A percentile compares a stretch with the other conserved stretches of the same genome.
phyloP scores from a whole-genome alignment of 2,329 filamentous ascomycete genomes.

The Microsporum audouinii region DNA sequence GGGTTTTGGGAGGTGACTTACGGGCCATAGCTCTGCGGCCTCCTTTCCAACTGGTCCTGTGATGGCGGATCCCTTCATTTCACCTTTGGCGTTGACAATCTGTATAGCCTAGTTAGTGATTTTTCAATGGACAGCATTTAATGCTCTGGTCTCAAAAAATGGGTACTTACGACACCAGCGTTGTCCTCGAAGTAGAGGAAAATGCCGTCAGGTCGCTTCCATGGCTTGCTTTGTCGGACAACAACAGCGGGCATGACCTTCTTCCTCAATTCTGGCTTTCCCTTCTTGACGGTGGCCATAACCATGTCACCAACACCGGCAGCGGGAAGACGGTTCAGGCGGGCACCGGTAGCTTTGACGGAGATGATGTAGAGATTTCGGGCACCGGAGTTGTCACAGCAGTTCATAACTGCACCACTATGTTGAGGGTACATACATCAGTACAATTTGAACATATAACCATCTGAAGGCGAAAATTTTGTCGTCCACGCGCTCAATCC shows the following conservation, averaged over 20 bases:
- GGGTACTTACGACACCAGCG: constrained; percentile 78
- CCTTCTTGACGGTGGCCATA: constrained; percentile 99
- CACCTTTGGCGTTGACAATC: constrained; percentile 99
- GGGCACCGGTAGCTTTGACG: constrained; percentile 96
- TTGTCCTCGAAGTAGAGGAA: constrained; percentile 99
- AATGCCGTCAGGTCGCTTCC: constrained; percentile 95
- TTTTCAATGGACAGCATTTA: background rate
- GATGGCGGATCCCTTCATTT: constrained; percentile 99
- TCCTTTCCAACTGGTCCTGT: constrained; percentile 99
- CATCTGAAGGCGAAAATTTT: background rate
- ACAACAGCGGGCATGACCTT: constrained; percentile 99
- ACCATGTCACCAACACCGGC: constrained; percentile 99
- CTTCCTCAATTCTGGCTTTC: constrained; percentile 99
- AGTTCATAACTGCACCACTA: constrained; percentile 99
- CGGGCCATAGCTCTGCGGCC: constrained; percentile 98
- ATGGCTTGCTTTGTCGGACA: constrained; percentile 97
- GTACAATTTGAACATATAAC: background rate
- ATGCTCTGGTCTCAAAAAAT: background rate
- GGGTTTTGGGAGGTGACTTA: constrained; percentile 40
- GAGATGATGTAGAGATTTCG: constrained; percentile 99
- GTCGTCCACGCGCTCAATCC: background rate
- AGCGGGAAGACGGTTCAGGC: constrained; percentile 92
- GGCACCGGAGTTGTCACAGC: constrained; percentile 97
- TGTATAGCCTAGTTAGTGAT: constrained; percentile 25
- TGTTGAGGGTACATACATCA: constrained; percentile 12